A percentile compares a stretch with the other conserved stretches of the same genome.
Conservation (phyloP, 208 protist genomes). For the Jaenimonas drosophilae region DNA sequence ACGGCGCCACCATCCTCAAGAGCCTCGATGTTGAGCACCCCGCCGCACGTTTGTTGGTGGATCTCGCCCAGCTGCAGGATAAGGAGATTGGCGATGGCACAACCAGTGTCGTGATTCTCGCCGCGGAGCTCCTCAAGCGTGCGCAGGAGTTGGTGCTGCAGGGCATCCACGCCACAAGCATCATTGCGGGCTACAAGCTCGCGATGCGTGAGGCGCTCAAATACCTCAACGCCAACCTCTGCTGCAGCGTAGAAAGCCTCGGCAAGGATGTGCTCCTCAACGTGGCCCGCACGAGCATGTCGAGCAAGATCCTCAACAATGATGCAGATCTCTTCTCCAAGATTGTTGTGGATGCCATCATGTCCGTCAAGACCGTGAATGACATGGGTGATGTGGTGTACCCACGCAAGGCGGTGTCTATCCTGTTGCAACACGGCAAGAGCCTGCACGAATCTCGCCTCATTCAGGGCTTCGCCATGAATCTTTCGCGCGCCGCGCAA, state of each 20-base stretch:
- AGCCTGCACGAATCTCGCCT: constrained; percentile 89
- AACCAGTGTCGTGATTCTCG: constrained; percentile 99
- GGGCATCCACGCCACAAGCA: constrained; percentile 98
- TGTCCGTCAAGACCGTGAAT: constrained; percentile 88
- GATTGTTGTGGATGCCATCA: constrained; percentile 91
- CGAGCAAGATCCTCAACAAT: constrained; percentile 98
- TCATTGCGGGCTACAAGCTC: constrained; percentile 99
- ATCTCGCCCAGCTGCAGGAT: constrained; percentile 99
- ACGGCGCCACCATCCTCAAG: constrained; percentile 97
- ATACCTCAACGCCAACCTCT: constrained; percentile 92
- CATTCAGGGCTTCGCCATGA: constrained; percentile 95
- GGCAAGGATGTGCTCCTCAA: constrained; percentile 95
- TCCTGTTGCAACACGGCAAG: constrained; percentile 98
- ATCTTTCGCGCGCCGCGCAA: constrained; percentile 95
- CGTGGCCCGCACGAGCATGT: constrained; percentile 98
- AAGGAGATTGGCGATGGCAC: constrained; percentile 99
- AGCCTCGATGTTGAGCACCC: constrained; percentile 93
- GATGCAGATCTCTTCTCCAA: constrained; percentile 97
- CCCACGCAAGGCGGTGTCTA: constrained; percentile 96
- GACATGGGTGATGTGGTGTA: constrained; percentile 93
- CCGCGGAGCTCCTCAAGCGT: constrained; percentile 98
- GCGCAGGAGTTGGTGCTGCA: constrained; percentile 96
- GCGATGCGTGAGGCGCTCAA: constrained; percentile 93
- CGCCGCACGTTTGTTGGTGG: constrained; percentile 95
- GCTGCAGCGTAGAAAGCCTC: constrained; percentile 78